phyloP scores from a whole-genome alignment of 345 rosid species.

The Raphanus raphanistrum region DNA sequence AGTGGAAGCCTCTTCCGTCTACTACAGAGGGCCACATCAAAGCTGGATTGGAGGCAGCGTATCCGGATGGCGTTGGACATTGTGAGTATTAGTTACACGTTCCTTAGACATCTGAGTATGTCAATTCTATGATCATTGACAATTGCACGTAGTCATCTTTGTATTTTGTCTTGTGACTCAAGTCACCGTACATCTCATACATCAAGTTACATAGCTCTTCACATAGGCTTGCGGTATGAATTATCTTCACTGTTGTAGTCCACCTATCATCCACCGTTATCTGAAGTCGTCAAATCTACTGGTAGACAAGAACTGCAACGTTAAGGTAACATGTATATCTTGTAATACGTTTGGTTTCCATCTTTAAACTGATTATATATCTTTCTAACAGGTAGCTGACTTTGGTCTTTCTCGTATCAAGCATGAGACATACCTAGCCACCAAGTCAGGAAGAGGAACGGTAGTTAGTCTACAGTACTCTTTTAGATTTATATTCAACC shows the following conservation, averaged over 20 bases:
- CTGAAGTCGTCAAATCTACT: constrained; percentile 96
- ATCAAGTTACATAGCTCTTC: no score
- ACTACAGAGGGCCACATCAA: constrained; percentile 67
- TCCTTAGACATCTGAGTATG: background rate
- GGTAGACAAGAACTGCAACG: constrained; percentile 91
- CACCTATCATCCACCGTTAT: constrained; percentile 96
- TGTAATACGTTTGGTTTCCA: background rate
- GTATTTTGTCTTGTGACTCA: constrained; percentile 13
- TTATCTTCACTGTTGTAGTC: constrained; percentile 91
- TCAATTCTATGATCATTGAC: background rate
- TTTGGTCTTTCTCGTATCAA: constrained; percentile 96
- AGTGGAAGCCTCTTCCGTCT: constrained; percentile 96
- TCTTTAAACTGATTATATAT: no score
- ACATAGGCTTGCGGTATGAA: constrained; percentile 91
- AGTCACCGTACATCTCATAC: background rate
- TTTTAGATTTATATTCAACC: background rate
- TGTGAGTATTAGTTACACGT: constrained; percentile 48
- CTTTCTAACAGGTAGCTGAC: constrained; percentile 71
- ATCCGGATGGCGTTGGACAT: constrained; percentile 82
- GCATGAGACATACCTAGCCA: constrained; percentile 73
- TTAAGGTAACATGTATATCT: constrained; percentile 58
- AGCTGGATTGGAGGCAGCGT: constrained; percentile 90
- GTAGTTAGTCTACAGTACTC: constrained; percentile 42
- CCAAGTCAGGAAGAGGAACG: constrained; percentile 89
- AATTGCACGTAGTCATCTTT: constrained; percentile 11